Base-by-base conservation (phyloP, 768 basidiomycete genomes). In the Pisolithus tinctorius region DNA sequence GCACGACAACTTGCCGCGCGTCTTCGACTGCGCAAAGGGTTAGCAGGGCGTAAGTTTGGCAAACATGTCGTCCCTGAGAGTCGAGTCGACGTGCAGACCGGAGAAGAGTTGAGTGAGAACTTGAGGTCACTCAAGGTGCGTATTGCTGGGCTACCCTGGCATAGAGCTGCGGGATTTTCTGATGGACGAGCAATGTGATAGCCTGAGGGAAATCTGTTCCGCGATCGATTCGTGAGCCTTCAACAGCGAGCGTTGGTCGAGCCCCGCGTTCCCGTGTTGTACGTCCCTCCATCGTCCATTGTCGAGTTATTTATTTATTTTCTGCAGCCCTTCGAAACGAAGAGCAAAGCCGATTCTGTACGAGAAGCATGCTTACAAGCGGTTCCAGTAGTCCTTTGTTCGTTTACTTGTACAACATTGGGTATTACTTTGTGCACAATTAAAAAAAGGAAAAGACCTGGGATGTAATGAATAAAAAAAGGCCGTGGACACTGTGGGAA, bases 121-220 rank as follows among this genome's bases (percentile, higher is more conserved):
- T 69, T 95, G 59, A 74, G 93, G 50, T 83, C 74, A 38, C 69
- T 97, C 60, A 93, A 93, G 83, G 93, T 89, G 47, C 40, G 78
- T 69, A 17, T 41, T 8, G 30, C n/a, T 29, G 20, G 41, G 20
- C 20, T 10, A 11, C 31, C 11, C 2, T 34, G 13, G 31, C 31
- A 30, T 30, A 30, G 30, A 30, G 31, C 9, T 13, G 10, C 31
- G 31, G 5, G 31, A 34, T 34, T 11, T 8, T 11, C 11, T 34
- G 31, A 34, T 34, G 31, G 31, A 34, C 4, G 31, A 3, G 13
- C 10, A 34, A 34, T 10, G 20, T 47, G 30, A 10, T 54, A 95
- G 93, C 89, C 90, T 16, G 93, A 96, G 72, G 93, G 93, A 25
- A 96, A 95, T 63, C 71, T 93, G 31, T 95, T 95, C 78, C 79